Percentiles rank a stretch among this genome's conserved stretches.
Conservation (phyloP, 495 filamentous ascomycete species). For the Amorphotheca resinae region DNA sequence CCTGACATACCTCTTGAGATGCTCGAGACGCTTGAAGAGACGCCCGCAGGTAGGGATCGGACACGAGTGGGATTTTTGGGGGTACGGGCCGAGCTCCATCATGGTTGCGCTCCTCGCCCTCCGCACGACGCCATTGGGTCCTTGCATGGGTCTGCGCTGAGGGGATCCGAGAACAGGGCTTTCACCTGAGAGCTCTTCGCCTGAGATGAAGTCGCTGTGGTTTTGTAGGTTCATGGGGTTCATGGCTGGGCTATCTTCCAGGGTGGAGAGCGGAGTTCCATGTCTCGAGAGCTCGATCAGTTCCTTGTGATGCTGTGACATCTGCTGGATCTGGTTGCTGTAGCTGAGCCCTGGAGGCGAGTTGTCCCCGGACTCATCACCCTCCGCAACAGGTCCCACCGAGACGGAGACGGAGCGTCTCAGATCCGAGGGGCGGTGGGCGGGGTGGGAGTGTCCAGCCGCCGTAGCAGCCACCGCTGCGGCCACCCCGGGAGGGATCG, state of each 20-base stretch:
- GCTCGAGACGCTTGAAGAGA: constrained; percentile 96
- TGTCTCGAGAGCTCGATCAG: constrained; percentile 75
- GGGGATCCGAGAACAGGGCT: constrained; percentile 45
- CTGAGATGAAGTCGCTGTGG: constrained; percentile 58
- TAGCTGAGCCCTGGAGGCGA: constrained; percentile 59
- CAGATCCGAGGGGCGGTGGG: constrained; percentile 70
- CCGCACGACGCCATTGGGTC: constrained; percentile 61
- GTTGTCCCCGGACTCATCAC: constrained; percentile 55
- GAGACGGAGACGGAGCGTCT: constrained; percentile 86
- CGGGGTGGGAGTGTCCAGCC: constrained; percentile 26
- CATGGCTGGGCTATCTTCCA: constrained; percentile 66
- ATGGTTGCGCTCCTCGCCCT: constrained; percentile 89
- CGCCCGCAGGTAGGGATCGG: constrained; percentile 97
- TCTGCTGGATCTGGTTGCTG: constrained; percentile 45
- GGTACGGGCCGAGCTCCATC: constrained; percentile 93
- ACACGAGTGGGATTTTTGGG: constrained; percentile 94
- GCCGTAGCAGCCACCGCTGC: constrained; percentile 49
- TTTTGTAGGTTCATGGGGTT: constrained; percentile 45
- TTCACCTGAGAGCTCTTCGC: constrained; percentile 46
- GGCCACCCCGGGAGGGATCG: constrained; percentile 63
- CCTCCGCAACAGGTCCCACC: constrained; percentile 69
- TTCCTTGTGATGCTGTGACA: constrained; percentile 60
- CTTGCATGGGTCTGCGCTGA: constrained; percentile 43
- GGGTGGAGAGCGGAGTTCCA: constrained; percentile 69
- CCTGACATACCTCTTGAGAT: constrained; percentile 95